Conservation (phyloP, 1,284 basidiomycete species). For the Trametes sp. region DNA sequence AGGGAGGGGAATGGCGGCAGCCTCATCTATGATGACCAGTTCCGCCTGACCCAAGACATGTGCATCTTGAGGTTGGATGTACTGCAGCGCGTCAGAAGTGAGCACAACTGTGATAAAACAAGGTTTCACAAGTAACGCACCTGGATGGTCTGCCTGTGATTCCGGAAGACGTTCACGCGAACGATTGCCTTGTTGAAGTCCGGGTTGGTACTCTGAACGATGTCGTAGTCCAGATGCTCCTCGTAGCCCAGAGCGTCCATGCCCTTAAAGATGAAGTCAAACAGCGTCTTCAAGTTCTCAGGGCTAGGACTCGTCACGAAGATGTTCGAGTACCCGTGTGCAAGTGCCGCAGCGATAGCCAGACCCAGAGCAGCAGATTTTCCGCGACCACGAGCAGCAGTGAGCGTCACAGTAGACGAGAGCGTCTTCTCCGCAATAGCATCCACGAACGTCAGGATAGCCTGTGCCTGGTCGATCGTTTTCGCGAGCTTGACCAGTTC, state of each 20-base stretch:
- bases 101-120: background rate
- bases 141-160: constrained; percentile 94
- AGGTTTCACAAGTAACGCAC: constrained; percentile 49
- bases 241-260: constrained; percentile 96
- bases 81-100: constrained; percentile 57
- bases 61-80: constrained; percentile 97
- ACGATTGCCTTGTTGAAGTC: constrained; percentile 98
- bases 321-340: constrained; percentile 97
- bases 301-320: constrained; percentile 98
- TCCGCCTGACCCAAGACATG: constrained; percentile 98
- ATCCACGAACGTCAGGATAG: constrained; percentile 91
- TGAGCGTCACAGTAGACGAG: constrained; percentile 94
- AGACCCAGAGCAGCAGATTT: constrained; percentile 97
- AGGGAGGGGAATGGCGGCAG: constrained; percentile 96
- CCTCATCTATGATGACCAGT: constrained; percentile 97
- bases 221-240: constrained; percentile 97
- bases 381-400: constrained; percentile 94
- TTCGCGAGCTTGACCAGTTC: constrained; percentile 92
- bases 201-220: constrained; percentile 92
- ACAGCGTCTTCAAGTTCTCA: constrained; percentile 97
- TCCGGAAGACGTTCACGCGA: constrained; percentile 93
- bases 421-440: constrained; percentile 93
- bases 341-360: constrained; percentile 92
- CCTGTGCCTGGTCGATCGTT: constrained; percentile 94
- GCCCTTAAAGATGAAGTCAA: constrained; percentile 98